These are phyloP conservation scores for Parietichytrium sp. DNA, from an alignment of 108 stramenopile species.

Conservation along the genomic window DNA sequence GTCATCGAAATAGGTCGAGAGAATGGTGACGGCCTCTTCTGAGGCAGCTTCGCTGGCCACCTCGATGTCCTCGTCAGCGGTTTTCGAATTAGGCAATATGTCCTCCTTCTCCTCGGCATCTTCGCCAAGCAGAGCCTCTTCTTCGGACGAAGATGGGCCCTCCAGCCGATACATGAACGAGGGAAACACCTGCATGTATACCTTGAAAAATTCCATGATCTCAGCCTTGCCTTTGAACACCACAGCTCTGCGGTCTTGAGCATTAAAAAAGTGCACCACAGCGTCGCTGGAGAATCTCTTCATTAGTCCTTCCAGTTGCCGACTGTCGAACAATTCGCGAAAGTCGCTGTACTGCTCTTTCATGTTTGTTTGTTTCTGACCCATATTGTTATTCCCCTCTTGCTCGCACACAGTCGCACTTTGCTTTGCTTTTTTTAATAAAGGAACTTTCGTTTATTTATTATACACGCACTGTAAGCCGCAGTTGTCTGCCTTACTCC, in stretches of 20 bases:
- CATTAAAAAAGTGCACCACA: neutral
- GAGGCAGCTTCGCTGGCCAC: neutral
- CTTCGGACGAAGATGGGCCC: neutral
- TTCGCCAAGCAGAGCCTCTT: neutral
- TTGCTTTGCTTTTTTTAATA: too few relatives aligned
- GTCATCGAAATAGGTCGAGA: constrained; percentile 20
- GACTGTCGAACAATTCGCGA: neutral
- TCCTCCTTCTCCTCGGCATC: neutral
- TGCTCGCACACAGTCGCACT: too few relatives aligned
- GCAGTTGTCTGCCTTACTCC: too few relatives aligned
- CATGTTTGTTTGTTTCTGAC: too few relatives aligned
- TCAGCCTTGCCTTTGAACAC: constrained; percentile 7
- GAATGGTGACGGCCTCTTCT: neutral
- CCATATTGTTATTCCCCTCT: too few relatives aligned
- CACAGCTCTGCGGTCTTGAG: constrained; percentile 5
- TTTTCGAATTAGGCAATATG: neutral
- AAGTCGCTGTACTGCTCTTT: too few relatives aligned
- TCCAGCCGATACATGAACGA: neutral
- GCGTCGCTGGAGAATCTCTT: neutral
- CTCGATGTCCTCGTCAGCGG: neutral
- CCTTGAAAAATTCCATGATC: neutral
- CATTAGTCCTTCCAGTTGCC: neutral
- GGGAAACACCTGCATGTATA: constrained; percentile 1
- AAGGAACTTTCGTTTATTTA: too few relatives aligned
- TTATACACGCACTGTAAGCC: too few relatives aligned